Evolutionary conservation across 2,329 filamentous ascomycete genomes (phyloP).

Genomic region (Xylariaceae sp.): DNA sequence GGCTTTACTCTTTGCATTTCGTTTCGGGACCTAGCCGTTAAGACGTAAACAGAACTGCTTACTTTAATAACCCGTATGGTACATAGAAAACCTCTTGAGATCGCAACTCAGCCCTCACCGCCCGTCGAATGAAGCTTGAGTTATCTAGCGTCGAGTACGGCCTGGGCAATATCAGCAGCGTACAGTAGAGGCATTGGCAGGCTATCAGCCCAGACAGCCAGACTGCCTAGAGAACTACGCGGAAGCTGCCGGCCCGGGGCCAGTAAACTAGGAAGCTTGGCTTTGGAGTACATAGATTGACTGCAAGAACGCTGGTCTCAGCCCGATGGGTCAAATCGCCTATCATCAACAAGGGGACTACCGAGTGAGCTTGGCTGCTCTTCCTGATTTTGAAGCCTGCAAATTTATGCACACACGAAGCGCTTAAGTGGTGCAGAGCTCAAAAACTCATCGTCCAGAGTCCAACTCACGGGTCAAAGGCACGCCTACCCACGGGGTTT

Average conservation of each 20-base stretch:
- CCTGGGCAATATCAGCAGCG: neutral
- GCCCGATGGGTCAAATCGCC: neutral
- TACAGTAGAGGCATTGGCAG: neutral
- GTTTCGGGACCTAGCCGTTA: too few species aligned
- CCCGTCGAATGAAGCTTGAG: too few species aligned
- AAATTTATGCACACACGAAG: neutral
- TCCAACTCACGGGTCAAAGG: constrained; percentile 10
- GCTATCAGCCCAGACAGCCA: neutral
- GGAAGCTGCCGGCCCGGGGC: constrained; percentile 3
- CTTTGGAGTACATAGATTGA: constrained; percentile 9
- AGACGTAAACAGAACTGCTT: neutral
- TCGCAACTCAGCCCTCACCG: neutral
- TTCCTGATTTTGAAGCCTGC: neutral
- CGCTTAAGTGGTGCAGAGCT: constrained; percentile 16
- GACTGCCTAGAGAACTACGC: neutral
- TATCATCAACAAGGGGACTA: neutral
- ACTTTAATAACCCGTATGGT: neutral
- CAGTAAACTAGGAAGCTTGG: constrained; percentile 1
- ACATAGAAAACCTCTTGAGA: neutral
- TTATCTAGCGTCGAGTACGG: neutral
- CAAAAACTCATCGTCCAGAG: constrained; percentile 2
- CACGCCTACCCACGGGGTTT: constrained; percentile 7
- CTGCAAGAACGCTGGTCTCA: constrained; percentile 13
- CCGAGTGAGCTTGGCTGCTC: constrained; percentile 1
- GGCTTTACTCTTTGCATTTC: too few species aligned